Evolutionary conservation across 108 stramenopile species (phyloP).

Genomic region (Aurantiochytrium sp.): DNA sequence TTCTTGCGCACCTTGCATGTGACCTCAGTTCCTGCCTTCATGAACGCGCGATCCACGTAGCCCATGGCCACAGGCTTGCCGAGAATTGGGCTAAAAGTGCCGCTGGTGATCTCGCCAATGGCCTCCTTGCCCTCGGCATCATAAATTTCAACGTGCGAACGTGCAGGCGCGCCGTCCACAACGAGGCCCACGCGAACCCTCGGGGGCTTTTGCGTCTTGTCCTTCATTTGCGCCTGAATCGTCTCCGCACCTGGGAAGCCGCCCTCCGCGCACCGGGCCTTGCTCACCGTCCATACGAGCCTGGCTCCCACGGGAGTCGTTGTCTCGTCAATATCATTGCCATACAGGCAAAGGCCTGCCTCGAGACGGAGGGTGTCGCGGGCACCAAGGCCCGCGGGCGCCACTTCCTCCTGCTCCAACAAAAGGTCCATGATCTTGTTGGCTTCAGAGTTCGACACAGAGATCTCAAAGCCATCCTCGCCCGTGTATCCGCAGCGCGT

Average conservation of each 20-base stretch:
- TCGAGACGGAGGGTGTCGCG: constrained; percentile 95
- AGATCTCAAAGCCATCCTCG: constrained; percentile 97
- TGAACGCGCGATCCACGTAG: constrained; percentile 69
- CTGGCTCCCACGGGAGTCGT: constrained; percentile 84
- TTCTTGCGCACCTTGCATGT: constrained; percentile 75
- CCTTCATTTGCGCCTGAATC: constrained; percentile 82
- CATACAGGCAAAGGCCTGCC: constrained; percentile 96
- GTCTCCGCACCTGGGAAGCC: constrained; percentile 87
- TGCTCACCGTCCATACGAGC: constrained; percentile 88
- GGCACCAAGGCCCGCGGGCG: constrained; percentile 88
- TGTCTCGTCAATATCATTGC: constrained; percentile 86
- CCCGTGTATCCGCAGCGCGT: constrained; percentile 99
- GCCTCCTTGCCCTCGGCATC: constrained; percentile 65
- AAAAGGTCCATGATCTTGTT: constrained; percentile 19
- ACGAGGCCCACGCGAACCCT: constrained; percentile 84
- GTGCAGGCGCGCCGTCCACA: constrained; percentile 93
- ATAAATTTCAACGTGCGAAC: constrained; percentile 83
- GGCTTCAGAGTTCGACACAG: constrained; percentile 55
- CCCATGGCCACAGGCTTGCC: constrained; percentile 97
- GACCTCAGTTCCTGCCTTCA: constrained; percentile 76
- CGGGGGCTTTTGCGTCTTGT: constrained; percentile 56
- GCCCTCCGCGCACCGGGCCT: constrained; percentile 76
- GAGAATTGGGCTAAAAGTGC: constrained; percentile 82
- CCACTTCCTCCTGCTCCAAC: constrained; percentile 54
- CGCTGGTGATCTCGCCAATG: constrained; percentile 88